Conservation (phyloP, 371 early-diverging fungal genomes). For the Saksenaea oblongispora region DNA sequence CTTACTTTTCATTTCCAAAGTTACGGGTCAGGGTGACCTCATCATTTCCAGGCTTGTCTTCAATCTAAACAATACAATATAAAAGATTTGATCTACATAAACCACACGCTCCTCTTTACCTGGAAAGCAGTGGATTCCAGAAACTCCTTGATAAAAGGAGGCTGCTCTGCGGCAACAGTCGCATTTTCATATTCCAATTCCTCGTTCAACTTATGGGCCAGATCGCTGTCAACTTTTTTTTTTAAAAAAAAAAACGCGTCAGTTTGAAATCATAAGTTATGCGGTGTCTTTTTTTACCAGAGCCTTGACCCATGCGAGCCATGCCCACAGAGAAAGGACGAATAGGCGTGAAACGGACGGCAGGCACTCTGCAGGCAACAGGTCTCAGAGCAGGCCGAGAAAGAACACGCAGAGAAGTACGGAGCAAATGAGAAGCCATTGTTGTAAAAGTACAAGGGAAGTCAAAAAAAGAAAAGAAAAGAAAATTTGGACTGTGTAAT, state of each 20-base stretch:
- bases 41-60: constrained; percentile 78
- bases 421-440: constrained; percentile 45
- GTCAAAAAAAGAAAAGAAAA: neutral
- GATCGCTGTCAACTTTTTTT: constrained; percentile 62
- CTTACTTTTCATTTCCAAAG: constrained; percentile 91
- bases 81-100: neutral
- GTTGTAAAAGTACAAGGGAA: neutral
- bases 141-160: constrained; percentile 81
- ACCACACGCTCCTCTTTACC: constrained; percentile 38
- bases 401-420: constrained; percentile 39
- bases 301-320: constrained; percentile 34
- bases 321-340: constrained; percentile 31
- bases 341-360: constrained; percentile 18
- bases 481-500: neutral
- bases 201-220: constrained; percentile 69
- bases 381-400: constrained; percentile 27
- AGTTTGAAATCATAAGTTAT: neutral
- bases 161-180: constrained; percentile 57
- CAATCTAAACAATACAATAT: constrained; percentile 52
- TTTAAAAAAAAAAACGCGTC: neutral
- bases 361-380: constrained; percentile 17
- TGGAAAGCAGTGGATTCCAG: constrained; percentile 75
- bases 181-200: constrained; percentile 86
- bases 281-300: constrained; percentile 21
- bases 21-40: constrained; percentile 81